Percentiles rank a stretch among this genome's conserved stretches.
phyloP scores from a whole-genome alignment of 129 eudicot species.

The Escallonia rubra region DNA sequence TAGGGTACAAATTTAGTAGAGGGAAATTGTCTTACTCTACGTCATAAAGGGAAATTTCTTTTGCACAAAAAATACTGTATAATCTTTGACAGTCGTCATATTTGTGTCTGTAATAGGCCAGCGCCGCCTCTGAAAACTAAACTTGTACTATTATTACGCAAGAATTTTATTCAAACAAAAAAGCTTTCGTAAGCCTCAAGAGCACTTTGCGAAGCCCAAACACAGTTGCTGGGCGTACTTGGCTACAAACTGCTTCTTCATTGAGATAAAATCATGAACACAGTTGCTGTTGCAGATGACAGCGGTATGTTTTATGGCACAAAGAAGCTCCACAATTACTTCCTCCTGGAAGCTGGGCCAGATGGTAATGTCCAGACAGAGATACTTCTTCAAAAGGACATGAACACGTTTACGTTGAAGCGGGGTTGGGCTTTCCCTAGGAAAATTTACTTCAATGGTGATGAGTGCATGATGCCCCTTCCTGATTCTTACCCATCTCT shows the following conservation, averaged over 20 bases:
- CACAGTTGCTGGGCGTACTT: too few species aligned
- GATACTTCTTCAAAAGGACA: conserved; percentile 36
- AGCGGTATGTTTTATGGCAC: conserved; percentile 51
- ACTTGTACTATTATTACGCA: too few species aligned
- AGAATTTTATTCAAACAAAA: too few species aligned
- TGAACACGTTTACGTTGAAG: conserved; percentile 28
- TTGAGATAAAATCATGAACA: too few species aligned
- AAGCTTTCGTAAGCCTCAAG: background rate
- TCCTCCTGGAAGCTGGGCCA: conserved; percentile 30
- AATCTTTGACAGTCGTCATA: too few species aligned
- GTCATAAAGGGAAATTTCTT: too few species aligned
- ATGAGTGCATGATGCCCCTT: conserved; percentile 46
- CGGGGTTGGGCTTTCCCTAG: conserved; percentile 54
- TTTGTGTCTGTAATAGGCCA: too few species aligned
- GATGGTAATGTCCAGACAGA: conserved; percentile 39
- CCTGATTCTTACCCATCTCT: conserved; percentile 49
- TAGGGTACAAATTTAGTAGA: background rate
- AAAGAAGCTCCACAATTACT: conserved; percentile 27
- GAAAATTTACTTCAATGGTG: conserved; percentile 44
- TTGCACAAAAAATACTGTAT: too few species aligned
- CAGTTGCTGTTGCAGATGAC: conserved; percentile 66
- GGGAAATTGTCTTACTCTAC: background rate
- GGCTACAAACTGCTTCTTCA: too few species aligned
- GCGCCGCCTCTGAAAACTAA: too few species aligned
- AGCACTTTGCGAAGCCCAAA: background rate